These are phyloP conservation scores for Calocera viscosa DNA, from an alignment of 768 basidiomycete genomes.

Conservation along the genomic window DNA sequence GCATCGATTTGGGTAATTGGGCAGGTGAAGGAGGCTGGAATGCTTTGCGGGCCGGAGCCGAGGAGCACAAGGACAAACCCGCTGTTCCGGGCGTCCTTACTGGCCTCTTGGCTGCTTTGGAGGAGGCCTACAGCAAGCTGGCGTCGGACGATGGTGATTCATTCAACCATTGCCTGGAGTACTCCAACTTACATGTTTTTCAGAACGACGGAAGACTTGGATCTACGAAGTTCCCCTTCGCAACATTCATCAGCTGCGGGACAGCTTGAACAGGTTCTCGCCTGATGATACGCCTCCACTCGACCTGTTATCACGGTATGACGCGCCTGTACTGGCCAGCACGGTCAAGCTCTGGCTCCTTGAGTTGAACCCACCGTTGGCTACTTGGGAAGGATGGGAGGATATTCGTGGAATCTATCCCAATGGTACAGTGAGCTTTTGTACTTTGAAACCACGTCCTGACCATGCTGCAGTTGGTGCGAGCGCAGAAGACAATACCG, in stretches of 20 bases:
- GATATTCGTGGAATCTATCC: slow-evolving; percentile 83
- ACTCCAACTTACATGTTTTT: too few relatives aligned
- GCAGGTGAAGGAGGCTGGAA: slow-evolving; percentile 66
- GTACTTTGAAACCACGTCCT: background rate
- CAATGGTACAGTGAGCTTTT: slow-evolving; percentile 30
- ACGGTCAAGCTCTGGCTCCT: slow-evolving; percentile 78
- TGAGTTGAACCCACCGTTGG: slow-evolving; percentile 81
- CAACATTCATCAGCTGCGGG: slow-evolving; percentile 73
- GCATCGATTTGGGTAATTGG: slow-evolving; percentile 85
- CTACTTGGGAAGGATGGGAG: slow-evolving; percentile 82
- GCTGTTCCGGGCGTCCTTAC: slow-evolving; percentile 60
- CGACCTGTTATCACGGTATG: slow-evolving; percentile 58
- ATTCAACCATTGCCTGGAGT: background rate
- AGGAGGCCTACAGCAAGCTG: slow-evolving; percentile 47
- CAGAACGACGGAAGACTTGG: slow-evolving; percentile 83
- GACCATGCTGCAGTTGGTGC: slow-evolving; percentile 36
- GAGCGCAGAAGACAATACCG: slow-evolving; percentile 41
- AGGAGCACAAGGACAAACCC: slow-evolving; percentile 46
- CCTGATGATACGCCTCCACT: slow-evolving; percentile 37
- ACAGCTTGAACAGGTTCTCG: slow-evolving; percentile 64
- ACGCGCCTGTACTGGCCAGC: slow-evolving; percentile 76
- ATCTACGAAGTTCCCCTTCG: slow-evolving; percentile 80
- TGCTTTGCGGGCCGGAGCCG: slow-evolving; percentile 35
- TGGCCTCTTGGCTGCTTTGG: slow-evolving; percentile 51
- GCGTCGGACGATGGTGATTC: slow-evolving; percentile 51